Evolutionary conservation across 371 early-diverging fungal species (phyloP).

Genomic region (Catenaria anguillulae): DNA sequence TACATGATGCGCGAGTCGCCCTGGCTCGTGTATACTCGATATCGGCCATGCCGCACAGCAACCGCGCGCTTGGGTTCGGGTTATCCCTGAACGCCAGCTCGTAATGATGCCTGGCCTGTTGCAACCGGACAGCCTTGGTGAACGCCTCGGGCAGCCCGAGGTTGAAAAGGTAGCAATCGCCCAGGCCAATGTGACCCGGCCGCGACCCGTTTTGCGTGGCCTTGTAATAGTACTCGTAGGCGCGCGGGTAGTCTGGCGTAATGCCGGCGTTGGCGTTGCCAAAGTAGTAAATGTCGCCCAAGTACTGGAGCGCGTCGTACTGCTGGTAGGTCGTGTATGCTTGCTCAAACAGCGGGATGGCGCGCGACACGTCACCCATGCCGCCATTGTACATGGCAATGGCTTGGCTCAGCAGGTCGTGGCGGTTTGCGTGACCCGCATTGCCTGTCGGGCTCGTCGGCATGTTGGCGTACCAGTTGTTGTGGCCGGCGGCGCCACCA

Average conservation of each 20-base stretch:
- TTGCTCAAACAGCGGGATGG: not conserved
- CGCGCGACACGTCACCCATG: not conserved
- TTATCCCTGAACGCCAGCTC: not conserved
- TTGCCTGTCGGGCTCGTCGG: not conserved
- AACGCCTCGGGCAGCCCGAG: not conserved
- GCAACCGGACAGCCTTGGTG: not conserved
- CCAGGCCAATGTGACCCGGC: constrained; percentile 1
- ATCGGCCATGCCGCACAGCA: constrained; percentile 4
- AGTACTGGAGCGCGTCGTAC: not conserved
- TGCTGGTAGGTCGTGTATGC: not conserved
- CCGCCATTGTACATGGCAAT: not conserved
- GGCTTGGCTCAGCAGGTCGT: not conserved
- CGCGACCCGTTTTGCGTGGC: constrained; percentile 1
- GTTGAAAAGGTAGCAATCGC: constrained; percentile 8
- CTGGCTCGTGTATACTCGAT: not conserved
- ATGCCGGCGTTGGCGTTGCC: not conserved
- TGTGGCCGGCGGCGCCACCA: too few relatives aligned
- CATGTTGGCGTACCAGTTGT: not conserved
- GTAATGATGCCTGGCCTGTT: not conserved
- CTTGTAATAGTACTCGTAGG: constrained; percentile 2
- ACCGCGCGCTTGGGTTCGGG: not conserved
- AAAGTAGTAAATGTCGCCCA: not conserved
- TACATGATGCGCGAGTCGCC: not conserved
- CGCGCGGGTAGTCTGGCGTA: not conserved
- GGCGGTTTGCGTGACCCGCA: not conserved